These are phyloP conservation scores for Cicer bijugum DNA, from an alignment of 306 rosid genomes.

Conservation along the genomic window DNA sequence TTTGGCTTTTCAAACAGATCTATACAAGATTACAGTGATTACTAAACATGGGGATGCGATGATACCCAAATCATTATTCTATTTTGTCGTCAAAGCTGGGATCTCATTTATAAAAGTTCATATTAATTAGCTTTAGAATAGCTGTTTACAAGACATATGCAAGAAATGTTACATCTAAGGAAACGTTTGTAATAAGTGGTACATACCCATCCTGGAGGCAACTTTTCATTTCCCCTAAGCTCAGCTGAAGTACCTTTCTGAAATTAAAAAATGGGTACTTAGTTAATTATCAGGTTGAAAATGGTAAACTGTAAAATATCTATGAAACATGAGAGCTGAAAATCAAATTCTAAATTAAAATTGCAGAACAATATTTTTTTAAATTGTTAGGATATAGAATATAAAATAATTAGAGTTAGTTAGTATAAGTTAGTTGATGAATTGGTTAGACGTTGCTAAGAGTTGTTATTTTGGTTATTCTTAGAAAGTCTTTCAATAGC, in stretches of 20 bases:
- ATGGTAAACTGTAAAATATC: conserved; percentile 15
- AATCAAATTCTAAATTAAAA: conserved; percentile 37
- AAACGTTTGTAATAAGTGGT: conserved; percentile 37
- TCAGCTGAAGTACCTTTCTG: conserved; percentile 65
- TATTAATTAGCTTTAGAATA: conserved; percentile 13
- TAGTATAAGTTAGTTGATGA: no score
- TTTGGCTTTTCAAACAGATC: conserved; percentile 4
- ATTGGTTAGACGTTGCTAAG: no score
- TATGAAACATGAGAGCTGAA: conserved; percentile 31
- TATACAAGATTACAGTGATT: conserved; percentile 19
- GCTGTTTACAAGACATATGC: conserved; percentile 17
- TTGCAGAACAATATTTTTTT: not conserved
- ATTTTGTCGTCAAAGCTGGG: not conserved
- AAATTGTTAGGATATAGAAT: no score
- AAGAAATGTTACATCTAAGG: conserved; percentile 16
- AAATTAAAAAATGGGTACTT: conserved; percentile 45
- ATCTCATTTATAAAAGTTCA: not conserved
- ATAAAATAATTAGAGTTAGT: no score
- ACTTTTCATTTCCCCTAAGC: conserved; percentile 50
- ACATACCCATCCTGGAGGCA: conserved; percentile 89
- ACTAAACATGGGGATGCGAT: conserved; percentile 20
- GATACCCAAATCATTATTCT: conserved; percentile 3
- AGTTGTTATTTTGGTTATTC: no score
- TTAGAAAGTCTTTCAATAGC: no score
- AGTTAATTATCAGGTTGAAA: conserved; percentile 38